Percentiles rank a stretch among this genome's conserved stretches.
Evolutionary conservation across 371 early-diverging fungal genomes (phyloP).

Genomic region (Mucor saturninus): DNA sequence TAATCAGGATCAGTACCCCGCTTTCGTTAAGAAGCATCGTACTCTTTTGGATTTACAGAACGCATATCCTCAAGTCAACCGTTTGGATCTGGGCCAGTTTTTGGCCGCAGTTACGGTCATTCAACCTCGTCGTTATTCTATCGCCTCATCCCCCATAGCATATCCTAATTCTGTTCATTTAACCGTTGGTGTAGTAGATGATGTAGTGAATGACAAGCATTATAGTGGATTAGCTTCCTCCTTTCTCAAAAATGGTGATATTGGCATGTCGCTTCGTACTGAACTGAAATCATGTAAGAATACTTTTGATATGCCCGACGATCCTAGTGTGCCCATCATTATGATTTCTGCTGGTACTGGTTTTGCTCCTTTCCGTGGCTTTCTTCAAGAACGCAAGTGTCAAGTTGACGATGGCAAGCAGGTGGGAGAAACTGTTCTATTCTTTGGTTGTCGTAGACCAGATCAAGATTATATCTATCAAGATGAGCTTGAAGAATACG

Average conservation of each 20-base stretch:
- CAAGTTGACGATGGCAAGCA: constrained; percentile 26
- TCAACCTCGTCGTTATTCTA: constrained; percentile 60
- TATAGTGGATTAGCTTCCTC: constrained; percentile 49
- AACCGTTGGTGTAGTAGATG: constrained; percentile 45
- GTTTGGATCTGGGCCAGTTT: constrained; percentile 48
- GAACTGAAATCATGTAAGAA: constrained; percentile 41
- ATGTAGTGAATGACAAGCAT: constrained; percentile 34
- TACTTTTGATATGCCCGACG: constrained; percentile 41
- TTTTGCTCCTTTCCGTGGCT: constrained; percentile 86
- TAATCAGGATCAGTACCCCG: constrained; percentile 37
- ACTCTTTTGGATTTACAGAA: constrained; percentile 50
- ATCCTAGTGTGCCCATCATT: constrained; percentile 46
- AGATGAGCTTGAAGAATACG: constrained; percentile 63
- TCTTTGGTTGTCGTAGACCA: constrained; percentile 81
- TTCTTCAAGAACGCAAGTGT: constrained; percentile 55
- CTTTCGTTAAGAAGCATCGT: constrained; percentile 46
- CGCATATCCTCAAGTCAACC: constrained; percentile 47
- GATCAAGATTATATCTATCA: constrained; percentile 75
- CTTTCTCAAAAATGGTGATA: constrained; percentile 17
- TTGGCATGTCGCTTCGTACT: constrained; percentile 22
- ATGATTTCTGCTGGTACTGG: constrained; percentile 79
- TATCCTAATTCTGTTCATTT: constrained; percentile 33
- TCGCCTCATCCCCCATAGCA: constrained; percentile 48
- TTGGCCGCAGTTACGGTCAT: constrained; percentile 49
- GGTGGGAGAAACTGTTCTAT: constrained; percentile 48